phyloP scores from a whole-genome alignment of 2,329 filamentous ascomycete genomes.

The Geoglossum cookeanum region DNA sequence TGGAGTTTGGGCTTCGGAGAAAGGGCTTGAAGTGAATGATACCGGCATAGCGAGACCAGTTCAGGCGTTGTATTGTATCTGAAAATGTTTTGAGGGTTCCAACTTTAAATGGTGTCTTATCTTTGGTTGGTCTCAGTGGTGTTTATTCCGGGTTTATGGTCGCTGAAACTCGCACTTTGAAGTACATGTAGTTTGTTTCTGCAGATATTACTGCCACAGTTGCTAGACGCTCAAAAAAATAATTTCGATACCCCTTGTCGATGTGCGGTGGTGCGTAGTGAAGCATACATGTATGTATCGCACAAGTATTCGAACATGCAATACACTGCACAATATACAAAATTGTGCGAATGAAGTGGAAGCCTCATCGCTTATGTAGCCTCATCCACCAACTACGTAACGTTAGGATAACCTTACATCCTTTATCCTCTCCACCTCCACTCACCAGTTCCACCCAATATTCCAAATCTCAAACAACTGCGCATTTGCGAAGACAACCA shows the following conservation, averaged over 20 bases:
- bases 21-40: slow-evolving; percentile 3
- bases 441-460: neutral
- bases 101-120: neutral
- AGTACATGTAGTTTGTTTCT: neutral
- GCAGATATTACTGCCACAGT: neutral
- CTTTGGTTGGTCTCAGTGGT: neutral
- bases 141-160: neutral
- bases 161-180: neutral
- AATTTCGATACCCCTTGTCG: neutral
- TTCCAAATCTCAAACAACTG: neutral
- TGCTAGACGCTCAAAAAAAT: neutral
- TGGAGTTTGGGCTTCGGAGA: slow-evolving; percentile 17
- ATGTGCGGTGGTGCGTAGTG: neutral
- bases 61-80: neutral
- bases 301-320: no score
- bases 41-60: neutral
- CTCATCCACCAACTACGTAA: no score
- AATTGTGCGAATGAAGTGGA: no score
- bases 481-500: neutral
- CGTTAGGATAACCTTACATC: neutral
- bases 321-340: no score
- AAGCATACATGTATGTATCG: no score
- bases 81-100: neutral
- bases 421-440: neutral
- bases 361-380: no score